These are phyloP conservation scores for Heterotrichella gracilis DNA, from an alignment of 352 stramenopile genomes.

Conservation along the genomic window DNA sequence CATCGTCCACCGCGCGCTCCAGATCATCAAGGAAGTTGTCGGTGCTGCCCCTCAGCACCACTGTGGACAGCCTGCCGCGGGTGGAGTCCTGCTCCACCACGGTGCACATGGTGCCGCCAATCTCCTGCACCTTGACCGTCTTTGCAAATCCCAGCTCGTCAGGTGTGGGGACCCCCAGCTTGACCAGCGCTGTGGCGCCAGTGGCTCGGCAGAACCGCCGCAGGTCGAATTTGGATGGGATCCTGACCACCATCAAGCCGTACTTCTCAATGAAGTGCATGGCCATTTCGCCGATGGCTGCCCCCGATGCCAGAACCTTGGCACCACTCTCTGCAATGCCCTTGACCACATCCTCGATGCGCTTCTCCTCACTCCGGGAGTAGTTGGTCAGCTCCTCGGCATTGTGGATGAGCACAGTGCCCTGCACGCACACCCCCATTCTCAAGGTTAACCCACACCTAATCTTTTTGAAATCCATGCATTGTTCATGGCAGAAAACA, in stretches of 20 bases:
- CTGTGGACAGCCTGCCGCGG: constrained; percentile 66
- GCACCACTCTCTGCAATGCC: constrained; percentile 67
- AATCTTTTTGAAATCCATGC: background rate
- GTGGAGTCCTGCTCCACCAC: constrained; percentile 58
- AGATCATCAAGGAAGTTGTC: constrained; percentile 76
- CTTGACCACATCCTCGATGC: constrained; percentile 82
- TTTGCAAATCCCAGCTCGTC: constrained; percentile 88
- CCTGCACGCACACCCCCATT: constrained; percentile 22
- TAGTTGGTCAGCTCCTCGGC: constrained; percentile 96
- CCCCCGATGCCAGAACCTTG: constrained; percentile 70
- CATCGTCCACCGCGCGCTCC: constrained; percentile 39
- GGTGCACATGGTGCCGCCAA: constrained; percentile 71
- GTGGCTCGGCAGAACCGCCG: constrained; percentile 73
- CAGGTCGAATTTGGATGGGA: constrained; percentile 91
- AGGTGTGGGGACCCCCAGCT: constrained; percentile 64
- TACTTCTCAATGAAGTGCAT: constrained; percentile 95
- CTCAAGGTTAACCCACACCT: background rate
- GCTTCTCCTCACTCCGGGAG: constrained; percentile 90
- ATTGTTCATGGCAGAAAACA: background rate
- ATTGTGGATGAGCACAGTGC: constrained; percentile 95
- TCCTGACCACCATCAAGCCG: constrained; percentile 72
- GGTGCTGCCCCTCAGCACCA: constrained; percentile 55
- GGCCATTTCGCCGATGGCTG: constrained; percentile 87
- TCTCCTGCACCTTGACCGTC: constrained; percentile 56
- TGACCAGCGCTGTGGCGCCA: constrained; percentile 73